phyloP scores from a whole-genome alignment of 1,284 basidiomycete genomes.

The Phylloboletellus chloephorus region DNA sequence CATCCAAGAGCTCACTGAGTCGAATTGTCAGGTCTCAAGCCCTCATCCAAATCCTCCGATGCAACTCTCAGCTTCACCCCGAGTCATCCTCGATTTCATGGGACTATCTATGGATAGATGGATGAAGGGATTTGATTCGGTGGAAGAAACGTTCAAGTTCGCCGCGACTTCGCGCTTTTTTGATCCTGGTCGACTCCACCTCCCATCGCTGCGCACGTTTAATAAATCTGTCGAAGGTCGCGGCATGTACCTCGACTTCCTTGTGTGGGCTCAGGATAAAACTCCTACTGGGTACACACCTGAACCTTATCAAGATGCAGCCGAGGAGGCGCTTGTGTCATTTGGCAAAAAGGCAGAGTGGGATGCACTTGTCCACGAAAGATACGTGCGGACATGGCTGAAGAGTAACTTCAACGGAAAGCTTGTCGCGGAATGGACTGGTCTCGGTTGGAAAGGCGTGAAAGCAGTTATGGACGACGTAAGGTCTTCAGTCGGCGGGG shows the following conservation, averaged over 20 bases:
- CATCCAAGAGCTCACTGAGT: slow-evolving; percentile 4
- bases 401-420: slow-evolving; percentile 48
- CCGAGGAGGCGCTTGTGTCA: slow-evolving; percentile 44
- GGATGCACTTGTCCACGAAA: slow-evolving; percentile 35
- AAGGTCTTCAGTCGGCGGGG: slow-evolving; percentile 37
- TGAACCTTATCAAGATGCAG: slow-evolving; percentile 16
- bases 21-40: slow-evolving; percentile 36
- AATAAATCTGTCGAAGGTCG: slow-evolving; percentile 45
- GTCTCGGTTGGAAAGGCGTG: slow-evolving; percentile 44
- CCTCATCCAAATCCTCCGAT: slow-evolving; percentile 38
- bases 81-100: slow-evolving; percentile 49
- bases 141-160: slow-evolving; percentile 54
- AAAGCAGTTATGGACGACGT: slow-evolving; percentile 47
- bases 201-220: slow-evolving; percentile 31
- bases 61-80: slow-evolving; percentile 40
- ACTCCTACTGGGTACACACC: slow-evolving; percentile 3
- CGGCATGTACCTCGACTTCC: slow-evolving; percentile 55
- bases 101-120: slow-evolving; percentile 50
- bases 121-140: slow-evolving; percentile 48
- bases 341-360: slow-evolving; percentile 52
- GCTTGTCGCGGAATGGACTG: slow-evolving; percentile 50
- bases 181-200: slow-evolving; percentile 31
- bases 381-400: slow-evolving; percentile 32
- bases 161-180: slow-evolving; percentile 49
- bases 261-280: slow-evolving; percentile 40